A percentile compares a stretch with the other conserved stretches of the same genome.
Conservation (phyloP, 306 rosid genomes). For the Lotus japonicus region DNA sequence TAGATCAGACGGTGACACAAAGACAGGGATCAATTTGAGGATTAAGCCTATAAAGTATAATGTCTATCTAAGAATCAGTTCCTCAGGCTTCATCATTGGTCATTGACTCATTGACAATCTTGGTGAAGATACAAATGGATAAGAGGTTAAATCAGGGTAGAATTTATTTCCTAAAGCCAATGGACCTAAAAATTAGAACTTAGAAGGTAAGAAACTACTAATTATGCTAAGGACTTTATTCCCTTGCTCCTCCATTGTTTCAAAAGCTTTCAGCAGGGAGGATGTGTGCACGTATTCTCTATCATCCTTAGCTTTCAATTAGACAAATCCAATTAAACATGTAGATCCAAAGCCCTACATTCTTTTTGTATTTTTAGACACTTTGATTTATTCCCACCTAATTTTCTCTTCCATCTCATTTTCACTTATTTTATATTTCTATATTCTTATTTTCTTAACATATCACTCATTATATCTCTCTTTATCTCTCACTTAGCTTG, state of each 20-base stretch:
- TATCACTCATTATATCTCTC: too few relatives aligned
- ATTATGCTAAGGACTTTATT: conserved; percentile 28
- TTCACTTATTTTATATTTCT: too few relatives aligned
- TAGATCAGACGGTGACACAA: too few relatives aligned
- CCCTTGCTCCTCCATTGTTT: conserved; percentile 21
- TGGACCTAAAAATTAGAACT: conserved; percentile 20
- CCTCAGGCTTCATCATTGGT: conserved; percentile 14
- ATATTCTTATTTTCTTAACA: too few relatives aligned
- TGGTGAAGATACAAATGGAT: conserved; percentile 31
- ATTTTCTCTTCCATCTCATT: too few relatives aligned
- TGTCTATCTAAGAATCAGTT: conserved; percentile 37
- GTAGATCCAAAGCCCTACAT: background rate
- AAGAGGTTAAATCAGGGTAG: conserved; percentile 21
- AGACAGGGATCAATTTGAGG: too few relatives aligned
- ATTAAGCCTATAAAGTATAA: too few relatives aligned
- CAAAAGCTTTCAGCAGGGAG: conserved; percentile 3
- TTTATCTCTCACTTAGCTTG: too few relatives aligned
- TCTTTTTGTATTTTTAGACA: background rate
- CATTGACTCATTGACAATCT: conserved; percentile 23
- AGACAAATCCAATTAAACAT: background rate
- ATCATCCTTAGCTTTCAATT: conserved; percentile 19
- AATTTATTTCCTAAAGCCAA: conserved; percentile 17
- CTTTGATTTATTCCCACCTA: too few relatives aligned
- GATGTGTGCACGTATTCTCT: conserved; percentile 22
- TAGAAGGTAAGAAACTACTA: conserved; percentile 16